Base-by-base conservation (phyloP, 164 flowering plant species). In the Vitis labrusca region DNA sequence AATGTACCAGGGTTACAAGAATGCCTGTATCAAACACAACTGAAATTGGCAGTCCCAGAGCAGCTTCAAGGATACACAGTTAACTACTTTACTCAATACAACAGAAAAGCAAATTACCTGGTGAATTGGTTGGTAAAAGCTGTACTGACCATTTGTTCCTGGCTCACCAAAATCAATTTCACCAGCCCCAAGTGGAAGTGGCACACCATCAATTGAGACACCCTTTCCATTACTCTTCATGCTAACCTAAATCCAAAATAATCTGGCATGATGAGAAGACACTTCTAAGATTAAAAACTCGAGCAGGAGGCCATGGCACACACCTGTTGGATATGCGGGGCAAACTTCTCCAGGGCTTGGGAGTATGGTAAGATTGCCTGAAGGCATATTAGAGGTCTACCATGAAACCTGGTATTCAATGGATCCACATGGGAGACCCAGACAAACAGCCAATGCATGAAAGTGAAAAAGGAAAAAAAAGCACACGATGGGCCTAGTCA, bases 121-220 rank as follows among this genome's bases (percentile, higher is more conserved):
- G 76, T 93, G 99, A 78, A 95, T 90, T 72, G 93, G 85, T 80
- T 95, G 97, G 83, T 95, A 95, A 86, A 95, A 95, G 86, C 98
- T 95, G 77, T 93, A 98, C 74, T 93, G 99, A 54, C 98, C 98
- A 82, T 95, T 95, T 65, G 99, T 95, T 74, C 99, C 99, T 17
- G 99, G 98, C 82, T 95, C 99, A 71, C 97, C 99, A 84, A 95
- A 95, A 79, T 95, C 99, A 78, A 95, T 95, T 81, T 95, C 99
- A 63, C 99, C 99, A 55, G 97, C 79, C 79, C 88, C 99, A 83
- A 78, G 89, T 16, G 97, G 96, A 77, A 93, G 98, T 17, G 80
- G 88, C 17, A 84, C 79, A 54, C 99, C 99, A 82, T 95, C 98
- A 75, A 93, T 95, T 60, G 99, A 93, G 14, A 95, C 97, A 19